Evolutionary conservation across 192 early-diverging fungal genomes (phyloP).

Genomic region (Linnemannia hyalina): DNA sequence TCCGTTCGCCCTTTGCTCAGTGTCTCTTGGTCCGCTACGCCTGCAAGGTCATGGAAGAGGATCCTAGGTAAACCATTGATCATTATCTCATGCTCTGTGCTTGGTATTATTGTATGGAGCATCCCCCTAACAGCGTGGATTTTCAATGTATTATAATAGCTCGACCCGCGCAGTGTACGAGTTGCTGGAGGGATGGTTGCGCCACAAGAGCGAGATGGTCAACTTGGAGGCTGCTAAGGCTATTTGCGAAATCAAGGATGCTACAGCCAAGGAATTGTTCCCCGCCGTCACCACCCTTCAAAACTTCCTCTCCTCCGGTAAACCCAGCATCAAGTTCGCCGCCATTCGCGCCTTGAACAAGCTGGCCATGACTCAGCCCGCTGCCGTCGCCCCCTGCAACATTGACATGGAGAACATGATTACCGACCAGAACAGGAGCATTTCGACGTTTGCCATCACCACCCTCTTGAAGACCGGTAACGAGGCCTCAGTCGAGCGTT

Average conservation of each 20-base stretch:
- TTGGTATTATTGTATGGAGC: too few species aligned
- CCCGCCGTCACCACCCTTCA: slow-evolving; percentile 95
- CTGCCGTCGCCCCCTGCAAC: slow-evolving; percentile 94
- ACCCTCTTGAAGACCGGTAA: slow-evolving; percentile 99
- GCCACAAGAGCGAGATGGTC: slow-evolving; percentile 98
- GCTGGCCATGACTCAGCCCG: slow-evolving; percentile 90
- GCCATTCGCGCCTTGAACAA: slow-evolving; percentile 97
- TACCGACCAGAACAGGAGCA: slow-evolving; percentile 95
- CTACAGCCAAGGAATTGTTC: slow-evolving; percentile 87
- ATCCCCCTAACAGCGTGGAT: neutral
- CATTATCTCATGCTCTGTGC: neutral
- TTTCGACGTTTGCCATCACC: slow-evolving; percentile 99
- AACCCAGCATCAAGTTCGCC: slow-evolving; percentile 94
- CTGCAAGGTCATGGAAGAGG: slow-evolving; percentile 87
- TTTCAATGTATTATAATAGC: slow-evolving; percentile 30
- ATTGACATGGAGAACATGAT: slow-evolving; percentile 98
- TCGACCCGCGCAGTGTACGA: slow-evolving; percentile 81
- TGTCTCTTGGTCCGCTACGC: slow-evolving; percentile 95
- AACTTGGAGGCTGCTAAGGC: slow-evolving; percentile 97
- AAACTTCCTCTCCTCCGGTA: slow-evolving; percentile 93
- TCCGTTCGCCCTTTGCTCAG: slow-evolving; percentile 90
- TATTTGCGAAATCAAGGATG: slow-evolving; percentile 91
- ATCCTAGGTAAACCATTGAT: slow-evolving; percentile 64
- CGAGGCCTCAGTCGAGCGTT: slow-evolving; percentile 95
- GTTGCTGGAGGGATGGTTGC: slow-evolving; percentile 88